These are phyloP conservation scores for Elsinoe arachidis DNA, from an alignment of 2,329 filamentous ascomycete species.

Conservation along the genomic window DNA sequence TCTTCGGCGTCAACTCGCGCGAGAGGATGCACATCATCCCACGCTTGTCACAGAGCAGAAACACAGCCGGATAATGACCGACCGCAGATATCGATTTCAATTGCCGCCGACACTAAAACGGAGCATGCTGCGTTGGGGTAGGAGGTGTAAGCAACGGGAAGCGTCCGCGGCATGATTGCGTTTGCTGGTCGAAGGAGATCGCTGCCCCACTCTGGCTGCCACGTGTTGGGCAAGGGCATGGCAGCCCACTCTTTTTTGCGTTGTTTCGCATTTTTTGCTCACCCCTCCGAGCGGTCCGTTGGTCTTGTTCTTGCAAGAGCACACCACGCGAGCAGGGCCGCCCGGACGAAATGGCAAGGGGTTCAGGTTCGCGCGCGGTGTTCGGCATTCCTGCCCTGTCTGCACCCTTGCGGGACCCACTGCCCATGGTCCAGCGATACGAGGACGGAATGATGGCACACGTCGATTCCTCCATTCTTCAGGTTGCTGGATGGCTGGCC, in stretches of 20 bases:
- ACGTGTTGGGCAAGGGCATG: not conserved
- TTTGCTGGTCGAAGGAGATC: not conserved
- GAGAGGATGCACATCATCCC: not conserved
- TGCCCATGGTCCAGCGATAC: not conserved
- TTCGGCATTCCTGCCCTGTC: slow-evolving; percentile 3
- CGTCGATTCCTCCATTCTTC: not conserved
- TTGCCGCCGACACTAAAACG: too few relatives aligned
- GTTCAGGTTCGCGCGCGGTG: not conserved
- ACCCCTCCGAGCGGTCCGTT: not conserved
- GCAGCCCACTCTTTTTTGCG: too few relatives aligned
- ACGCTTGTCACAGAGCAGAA: not conserved
- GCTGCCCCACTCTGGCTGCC: slow-evolving; percentile 5
- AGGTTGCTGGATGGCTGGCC: not conserved
- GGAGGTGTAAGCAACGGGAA: not conserved
- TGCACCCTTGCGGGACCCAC: not conserved
- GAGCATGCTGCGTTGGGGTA: not conserved
- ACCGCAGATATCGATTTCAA: not conserved
- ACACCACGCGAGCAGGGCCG: not conserved
- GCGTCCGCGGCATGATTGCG: slow-evolving; percentile 1
- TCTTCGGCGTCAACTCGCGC: not conserved
- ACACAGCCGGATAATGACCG: not conserved
- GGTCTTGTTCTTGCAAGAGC: not conserved
- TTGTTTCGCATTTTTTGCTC: not conserved
- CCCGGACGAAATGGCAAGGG: not conserved
- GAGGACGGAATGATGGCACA: not conserved